Evolutionary conservation across 108 stramenopile species (phyloP), one percentile per base, ranked within the genome.

Genomic region (Craspedostauros australis): DNA sequence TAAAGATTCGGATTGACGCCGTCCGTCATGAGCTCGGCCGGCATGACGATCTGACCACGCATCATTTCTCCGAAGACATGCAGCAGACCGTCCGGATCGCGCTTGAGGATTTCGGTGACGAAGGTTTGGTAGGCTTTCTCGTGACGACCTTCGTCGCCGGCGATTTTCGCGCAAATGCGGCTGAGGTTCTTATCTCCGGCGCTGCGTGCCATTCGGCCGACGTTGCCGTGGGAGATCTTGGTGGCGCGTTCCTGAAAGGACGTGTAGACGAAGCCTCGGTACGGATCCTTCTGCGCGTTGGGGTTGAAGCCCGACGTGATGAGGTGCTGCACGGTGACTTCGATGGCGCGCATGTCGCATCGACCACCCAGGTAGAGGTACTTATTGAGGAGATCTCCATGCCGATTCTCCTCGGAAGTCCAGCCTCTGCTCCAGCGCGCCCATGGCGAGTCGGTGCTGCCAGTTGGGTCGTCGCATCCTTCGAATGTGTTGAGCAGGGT

Each of bases 241-340:
- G 92, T 93, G 7, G 92, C 92, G 23, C 92, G 83, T 60, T 93
- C 92, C 68, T 93, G 92, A 72, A 93, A 93, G 40, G 86, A 87
- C n/a, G 92, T 93, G 75, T 93, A 93, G 20, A 93, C 84, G 48
- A 93, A 93, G 42, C 92, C 92, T 60, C 88, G 71, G 82, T 93
- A 93, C n/a, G 92, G 92, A 63, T 93, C 92, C 61, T 90, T 87
- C 18, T 71, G 77, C 7, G 88, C 88, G 1, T 72, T 71, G 8
- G 92, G 92, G 57, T 93, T 93, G 70, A 93, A 93, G 34, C 92
- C 92, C 42, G 54, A 78, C 32, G 92, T 88, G 46, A 93, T 93
- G 47, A 93, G 73, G 67, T 93, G 92, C 60, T 93, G 92, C 42
- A 93, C 88, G 62, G 92, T 93, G 53, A 86, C 84, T 72, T 93